phyloP scores from a whole-genome alignment of 768 basidiomycete species.

The Psilocybe subaeruginosa region DNA sequence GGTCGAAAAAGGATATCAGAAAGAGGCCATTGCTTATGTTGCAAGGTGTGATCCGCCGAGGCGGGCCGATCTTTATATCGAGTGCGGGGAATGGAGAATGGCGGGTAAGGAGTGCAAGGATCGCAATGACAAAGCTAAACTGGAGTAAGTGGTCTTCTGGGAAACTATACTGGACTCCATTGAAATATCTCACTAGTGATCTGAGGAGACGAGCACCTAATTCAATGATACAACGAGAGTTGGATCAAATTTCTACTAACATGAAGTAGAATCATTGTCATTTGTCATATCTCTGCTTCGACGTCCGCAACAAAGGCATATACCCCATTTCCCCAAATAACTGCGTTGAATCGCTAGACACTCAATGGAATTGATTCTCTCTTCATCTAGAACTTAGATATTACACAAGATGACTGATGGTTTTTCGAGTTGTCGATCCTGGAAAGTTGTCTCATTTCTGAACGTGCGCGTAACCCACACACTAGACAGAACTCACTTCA shows the following conservation, averaged over 20 bases:
- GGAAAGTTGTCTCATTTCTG: too few species aligned
- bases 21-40: constrained; percentile 81
- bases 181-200: constrained; percentile 47
- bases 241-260: constrained; percentile 62
- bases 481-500: too few species aligned
- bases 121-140: constrained; percentile 76
- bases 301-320: background rate
- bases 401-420: too few species aligned
- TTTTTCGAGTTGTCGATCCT: too few species aligned
- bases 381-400: too few species aligned
- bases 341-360: too few species aligned
- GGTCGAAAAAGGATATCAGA: constrained; percentile 69
- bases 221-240: constrained; percentile 76
- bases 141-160: constrained; percentile 66
- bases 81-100: constrained; percentile 88
- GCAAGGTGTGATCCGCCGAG: constrained; percentile 82
- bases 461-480: too few species aligned
- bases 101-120: constrained; percentile 93
- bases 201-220: constrained; percentile 78
- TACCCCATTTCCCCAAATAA: background rate
- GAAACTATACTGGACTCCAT: background rate
- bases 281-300: too few species aligned
- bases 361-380: too few species aligned
- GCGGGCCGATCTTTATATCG: constrained; percentile 85
- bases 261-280: constrained; percentile 54